phyloP scores from a whole-genome alignment of 305 asterid genomes.

The Rubia balearica region DNA sequence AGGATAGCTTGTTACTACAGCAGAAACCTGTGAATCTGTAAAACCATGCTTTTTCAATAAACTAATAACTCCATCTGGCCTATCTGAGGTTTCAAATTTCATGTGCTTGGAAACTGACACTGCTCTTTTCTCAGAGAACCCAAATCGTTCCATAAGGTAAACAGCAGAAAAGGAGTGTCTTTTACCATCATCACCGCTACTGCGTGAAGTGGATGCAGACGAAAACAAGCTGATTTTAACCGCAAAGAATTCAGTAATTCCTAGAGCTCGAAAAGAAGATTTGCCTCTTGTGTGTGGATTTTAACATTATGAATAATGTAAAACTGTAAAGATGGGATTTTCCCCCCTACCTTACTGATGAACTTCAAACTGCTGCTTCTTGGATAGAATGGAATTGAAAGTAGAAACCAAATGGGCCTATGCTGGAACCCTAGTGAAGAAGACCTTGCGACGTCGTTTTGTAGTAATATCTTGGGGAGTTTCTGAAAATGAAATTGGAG shows the following conservation, averaged over 20 bases:
- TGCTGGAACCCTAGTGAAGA: not conserved
- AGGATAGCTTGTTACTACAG: slow-evolving; percentile 9
- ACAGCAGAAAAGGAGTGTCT: not conserved
- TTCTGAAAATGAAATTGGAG: too few species aligned
- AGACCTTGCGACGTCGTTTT: not conserved
- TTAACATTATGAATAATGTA: not conserved
- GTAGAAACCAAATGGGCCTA: not conserved
- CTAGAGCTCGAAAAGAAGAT: slow-evolving; percentile 3
- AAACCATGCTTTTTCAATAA: slow-evolving; percentile 14
- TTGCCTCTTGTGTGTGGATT: not conserved
- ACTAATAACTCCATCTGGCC: slow-evolving; percentile 15
- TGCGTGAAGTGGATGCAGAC: not conserved
- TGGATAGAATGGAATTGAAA: not conserved
- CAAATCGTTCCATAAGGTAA: slow-evolving; percentile 19
- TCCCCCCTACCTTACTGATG: not conserved
- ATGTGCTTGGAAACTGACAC: slow-evolving; percentile 16
- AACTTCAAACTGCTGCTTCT: not conserved
- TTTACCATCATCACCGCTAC: not conserved
- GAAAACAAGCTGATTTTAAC: slow-evolving; percentile 11
- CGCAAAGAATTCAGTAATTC: not conserved
- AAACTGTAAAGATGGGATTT: too few species aligned
- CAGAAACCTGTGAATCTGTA: slow-evolving; percentile 15
- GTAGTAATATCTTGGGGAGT: too few species aligned
- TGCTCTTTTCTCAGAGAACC: slow-evolving; percentile 24
- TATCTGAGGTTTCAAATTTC: slow-evolving; percentile 19